Evolutionary conservation across 164 flowering plant genomes (phyloP), one percentile per base, ranked within the genome.

Genomic region (Annona cherimola): DNA sequence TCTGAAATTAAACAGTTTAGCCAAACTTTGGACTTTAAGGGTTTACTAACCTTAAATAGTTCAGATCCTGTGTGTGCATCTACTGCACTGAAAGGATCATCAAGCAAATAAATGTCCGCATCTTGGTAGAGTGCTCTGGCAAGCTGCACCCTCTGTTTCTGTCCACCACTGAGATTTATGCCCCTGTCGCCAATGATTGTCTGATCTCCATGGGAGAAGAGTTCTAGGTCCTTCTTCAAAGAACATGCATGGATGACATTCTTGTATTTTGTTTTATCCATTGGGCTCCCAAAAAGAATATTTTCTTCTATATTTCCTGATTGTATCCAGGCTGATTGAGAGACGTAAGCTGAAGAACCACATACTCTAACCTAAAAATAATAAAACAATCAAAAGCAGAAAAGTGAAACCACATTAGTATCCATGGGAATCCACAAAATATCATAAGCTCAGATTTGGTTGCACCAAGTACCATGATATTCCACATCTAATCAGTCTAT

Each of bases 271-370:
- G 84, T 81, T 78, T 88, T 96, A 71, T 96, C 97, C 94, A 88
- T 84, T 46, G 94, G 92, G 79, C 90, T 85, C 6, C 99, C 99
- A 76, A 96, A 96, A 41, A 96, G 93, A 75, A 96, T 86, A 79
- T 96, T 96, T 63, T 96, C 99, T 81, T 93, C 96, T 69, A 96
- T 92, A 73, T 90, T 96, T 73, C 99, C 99, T 42, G 97, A 89
- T 72, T 93, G 99, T 79, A 96, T 96, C 99, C 99, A 96, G 50
- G 99, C 93, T 67, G 99, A 93, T 78, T 96, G 99, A 63, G 97
- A 83, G 20, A 96, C 99, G 85, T 96, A 96, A 68, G 97, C 99
- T 50, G 92, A 86, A 77, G 93, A 82, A 61, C 99, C 99, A 85
- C 97, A 87, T 45, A 90, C 69, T 82, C 77, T 86, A 42, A 96